These are phyloP conservation scores for Gossypium sturtianum DNA, from an alignment of 345 rosid genomes.

Conservation along the genomic window DNA sequence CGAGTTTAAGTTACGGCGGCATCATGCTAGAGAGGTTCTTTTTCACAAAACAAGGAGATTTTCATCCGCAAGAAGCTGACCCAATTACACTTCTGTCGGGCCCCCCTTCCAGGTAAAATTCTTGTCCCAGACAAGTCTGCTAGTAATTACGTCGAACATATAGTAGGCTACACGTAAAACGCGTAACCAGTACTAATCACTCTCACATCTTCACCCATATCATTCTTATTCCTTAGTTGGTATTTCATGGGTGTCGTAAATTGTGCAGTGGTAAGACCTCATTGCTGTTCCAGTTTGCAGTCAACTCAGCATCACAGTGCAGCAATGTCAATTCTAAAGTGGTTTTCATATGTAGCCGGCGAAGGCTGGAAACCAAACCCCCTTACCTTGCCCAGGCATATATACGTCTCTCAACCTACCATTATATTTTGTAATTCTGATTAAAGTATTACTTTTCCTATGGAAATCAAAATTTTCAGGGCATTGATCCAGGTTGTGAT, in stretches of 20 bases:
- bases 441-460: background rate
- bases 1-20: background rate
- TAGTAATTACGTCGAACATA: constrained; percentile 15
- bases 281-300: constrained; percentile 69
- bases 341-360: constrained; percentile 66
- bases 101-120: constrained; percentile 50
- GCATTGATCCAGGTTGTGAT: constrained; percentile 55
- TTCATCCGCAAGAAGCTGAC: constrained; percentile 9
- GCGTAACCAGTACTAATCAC: background rate
- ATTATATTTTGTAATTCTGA: background rate
- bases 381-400: constrained; percentile 68
- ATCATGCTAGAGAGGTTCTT: constrained; percentile 52
- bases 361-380: constrained; percentile 52
- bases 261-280: constrained; percentile 80
- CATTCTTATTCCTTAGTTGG: background rate
- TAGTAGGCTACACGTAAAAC: background rate
- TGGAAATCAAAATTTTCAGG: constrained; percentile 31
- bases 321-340: constrained; percentile 28
- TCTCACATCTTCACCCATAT: background rate
- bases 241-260: background rate
- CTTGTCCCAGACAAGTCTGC: background rate
- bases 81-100: constrained; percentile 66
- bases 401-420: background rate
- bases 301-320: constrained; percentile 35
- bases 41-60: constrained; percentile 13